Conservation (phyloP, 495 filamentous ascomycete species). For the Oidiodendron maius region DNA sequence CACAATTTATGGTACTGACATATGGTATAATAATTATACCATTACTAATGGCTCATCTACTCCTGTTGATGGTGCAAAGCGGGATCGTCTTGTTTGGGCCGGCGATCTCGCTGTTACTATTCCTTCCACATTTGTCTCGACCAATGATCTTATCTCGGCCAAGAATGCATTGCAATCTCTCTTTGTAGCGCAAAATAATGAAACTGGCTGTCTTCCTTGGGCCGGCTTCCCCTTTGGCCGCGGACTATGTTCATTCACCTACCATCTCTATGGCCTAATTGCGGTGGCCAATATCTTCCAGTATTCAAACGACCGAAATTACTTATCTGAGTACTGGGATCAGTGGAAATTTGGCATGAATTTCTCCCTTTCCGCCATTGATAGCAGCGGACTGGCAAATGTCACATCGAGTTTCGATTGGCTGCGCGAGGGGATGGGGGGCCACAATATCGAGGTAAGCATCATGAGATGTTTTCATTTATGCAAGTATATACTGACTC, state of each 20-base stretch:
- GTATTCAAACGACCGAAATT: conserved; percentile 45
- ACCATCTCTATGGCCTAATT: conserved; percentile 56
- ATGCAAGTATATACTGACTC: neutral
- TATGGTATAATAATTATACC: conserved; percentile 38
- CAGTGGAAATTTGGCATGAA: conserved; percentile 45
- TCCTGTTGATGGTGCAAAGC: conserved; percentile 51
- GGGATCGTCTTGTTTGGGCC: conserved; percentile 52
- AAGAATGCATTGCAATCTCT: conserved; percentile 40
- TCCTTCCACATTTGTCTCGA: conserved; percentile 38
- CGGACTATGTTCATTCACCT: conserved; percentile 52
- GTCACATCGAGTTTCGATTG: conserved; percentile 51
- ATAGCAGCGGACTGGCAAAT: too few species aligned
- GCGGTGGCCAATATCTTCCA: conserved; percentile 57
- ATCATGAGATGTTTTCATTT: conserved; percentile 28
- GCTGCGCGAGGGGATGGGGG: conserved; percentile 42
- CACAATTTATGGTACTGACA: conserved; percentile 26
- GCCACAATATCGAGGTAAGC: conserved; percentile 44
- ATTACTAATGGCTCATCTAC: conserved; percentile 46
- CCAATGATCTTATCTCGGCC: conserved; percentile 36
- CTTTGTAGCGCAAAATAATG: conserved; percentile 34
- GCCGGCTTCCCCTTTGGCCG: conserved; percentile 51
- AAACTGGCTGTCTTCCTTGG: conserved; percentile 47
- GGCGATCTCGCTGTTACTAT: conserved; percentile 45
- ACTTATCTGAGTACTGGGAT: conserved; percentile 44
- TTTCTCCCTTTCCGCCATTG: conserved; percentile 43